Evolutionary conservation across 345 rosid genomes (phyloP), one percentile per base, ranked within the genome.

Genomic region (Gossypium stocksii): DNA sequence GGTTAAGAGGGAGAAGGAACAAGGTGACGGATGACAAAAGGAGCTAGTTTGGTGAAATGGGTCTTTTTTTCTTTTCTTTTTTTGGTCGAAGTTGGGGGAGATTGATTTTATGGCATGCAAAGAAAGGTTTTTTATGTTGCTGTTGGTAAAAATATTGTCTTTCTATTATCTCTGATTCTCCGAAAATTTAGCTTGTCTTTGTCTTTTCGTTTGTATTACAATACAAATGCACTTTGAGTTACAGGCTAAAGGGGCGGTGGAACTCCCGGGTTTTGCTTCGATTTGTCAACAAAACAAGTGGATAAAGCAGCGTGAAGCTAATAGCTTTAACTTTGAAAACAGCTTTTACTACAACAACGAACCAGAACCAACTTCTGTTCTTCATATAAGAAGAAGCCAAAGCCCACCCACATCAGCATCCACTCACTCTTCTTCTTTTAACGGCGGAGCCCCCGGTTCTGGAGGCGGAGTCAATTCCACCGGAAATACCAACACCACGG

Each of bases 361-460:
- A 15, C 76, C 62, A 62, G 83, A 74, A 70, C 80, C 80, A 17
- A 80, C 83, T 34, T 82, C 85, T 73, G 82, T 82, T 76, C 86
- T 85, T 83, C 86, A 82, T 81, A 82, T 84, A 85, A 84, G 87
- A 84, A 86, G 84, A 81, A 86, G 88, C 86, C 83, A 80, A 72
- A 89, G 90, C 71, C 92, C 92, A 20, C 89, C 89, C 72, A 86
- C 84, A 66, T 86, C 91, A 10, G 87, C 83, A 68, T 88, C 92
- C 70, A 89, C 92, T 25, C 89, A 84, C 77, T 89, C 91, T 52
- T 88, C 89, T 77, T 84, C 91, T 73, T 77, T 80, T 82, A 84
- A 86, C 87, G 78, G 83, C 69, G 81, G 80, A 74, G 77, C 69
- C 71, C 63, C 66, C 78, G 77, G 13, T 56, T 61, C 62, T 20